Conservation (phyloP, 2,329 filamentous ascomycete species). For the Periconia sp. region DNA sequence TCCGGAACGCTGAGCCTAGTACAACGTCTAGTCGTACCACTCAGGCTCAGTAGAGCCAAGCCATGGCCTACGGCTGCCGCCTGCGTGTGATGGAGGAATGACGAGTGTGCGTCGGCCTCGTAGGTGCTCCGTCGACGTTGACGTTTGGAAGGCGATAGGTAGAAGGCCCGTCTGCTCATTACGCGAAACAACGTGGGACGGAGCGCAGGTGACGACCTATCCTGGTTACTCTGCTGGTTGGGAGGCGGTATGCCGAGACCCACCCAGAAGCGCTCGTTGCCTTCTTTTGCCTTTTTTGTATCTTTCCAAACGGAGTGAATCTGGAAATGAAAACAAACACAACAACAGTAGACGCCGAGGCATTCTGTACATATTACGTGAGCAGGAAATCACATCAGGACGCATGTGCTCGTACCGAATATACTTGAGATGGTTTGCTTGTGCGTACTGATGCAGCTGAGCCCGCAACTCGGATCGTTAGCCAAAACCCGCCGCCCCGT, state of each 20-base stretch:
- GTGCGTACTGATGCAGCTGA: constrained; percentile 1
- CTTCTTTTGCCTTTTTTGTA: constrained; percentile 10
- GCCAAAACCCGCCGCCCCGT: constrained; percentile 2
- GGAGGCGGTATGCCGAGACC: constrained; percentile 1
- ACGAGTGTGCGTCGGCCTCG: neutral
- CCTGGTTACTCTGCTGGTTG: constrained; percentile 7
- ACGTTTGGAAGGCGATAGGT: constrained; percentile 2
- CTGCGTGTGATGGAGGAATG: constrained; percentile 12
- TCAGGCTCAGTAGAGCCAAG: constrained; percentile 4
- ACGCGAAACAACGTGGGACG: constrained; percentile 6
- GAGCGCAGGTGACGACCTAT: constrained; percentile 2
- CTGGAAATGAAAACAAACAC: neutral
- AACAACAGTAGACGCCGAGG: neutral
- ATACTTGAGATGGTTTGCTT: neutral
- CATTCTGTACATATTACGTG: constrained; percentile 4
- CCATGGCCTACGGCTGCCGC: constrained; percentile 4
- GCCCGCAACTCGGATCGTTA: neutral
- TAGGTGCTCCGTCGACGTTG: constrained; percentile 2
- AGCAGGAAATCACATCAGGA: neutral
- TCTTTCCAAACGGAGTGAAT: neutral
- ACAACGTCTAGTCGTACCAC: constrained; percentile 3
- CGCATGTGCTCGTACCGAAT: neutral
- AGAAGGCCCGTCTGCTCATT: constrained; percentile 3
- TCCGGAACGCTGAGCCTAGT: constrained; percentile 4
- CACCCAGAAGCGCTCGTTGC: constrained; percentile 7